Evolutionary conservation across 164 flowering plant species (phyloP), one percentile per base, ranked within the genome.

Genomic region (Vitis amurensis): DNA sequence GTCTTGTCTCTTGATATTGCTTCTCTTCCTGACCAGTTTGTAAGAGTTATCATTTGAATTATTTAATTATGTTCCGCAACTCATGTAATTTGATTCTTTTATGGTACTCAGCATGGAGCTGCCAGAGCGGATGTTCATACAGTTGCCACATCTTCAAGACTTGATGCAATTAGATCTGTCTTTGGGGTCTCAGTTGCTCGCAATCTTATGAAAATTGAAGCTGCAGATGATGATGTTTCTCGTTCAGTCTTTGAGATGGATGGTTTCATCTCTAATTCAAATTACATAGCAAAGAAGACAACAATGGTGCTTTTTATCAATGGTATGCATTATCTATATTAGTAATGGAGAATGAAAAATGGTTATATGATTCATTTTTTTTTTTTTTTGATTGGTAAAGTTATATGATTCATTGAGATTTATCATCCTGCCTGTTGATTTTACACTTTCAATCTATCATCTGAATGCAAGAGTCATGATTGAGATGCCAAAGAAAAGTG

Each of bases 221-320:
- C 86, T 76, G 81, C 87, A 2, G 91, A 83, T 27, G 64, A 74
- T 71, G 85, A 89, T 78, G 77, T 87, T 55, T 84, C 87, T 56
- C 77, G 83, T 63, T 86, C 91, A 31, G 69, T 78, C 61, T 96
- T 96, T 59, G 64, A 86, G 69, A 91, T 96, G 99, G 84, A 86
- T 63, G 99, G 99, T 68, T 86, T 76, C 67, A 85, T 92, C 51
- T 93, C 99, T 9, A 86, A 90, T 84, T 81, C 93, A 58, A 93
- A 89, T 75, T 89, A 91, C 76, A 77, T 63, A 56, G 97, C 98
- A n/a, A 96, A 96, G 90, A 96, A 96, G 85, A 91, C 76, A 62
- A 91, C 91, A 8, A 88, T 93, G 97, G 91, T 96, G 12, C 92
- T 96, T 75, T 91, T 88, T 61, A 90, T 93, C 68, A 96, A 96